Conservation (phyloP, 208 protist genomes). For the Porcisia deanei region DNA sequence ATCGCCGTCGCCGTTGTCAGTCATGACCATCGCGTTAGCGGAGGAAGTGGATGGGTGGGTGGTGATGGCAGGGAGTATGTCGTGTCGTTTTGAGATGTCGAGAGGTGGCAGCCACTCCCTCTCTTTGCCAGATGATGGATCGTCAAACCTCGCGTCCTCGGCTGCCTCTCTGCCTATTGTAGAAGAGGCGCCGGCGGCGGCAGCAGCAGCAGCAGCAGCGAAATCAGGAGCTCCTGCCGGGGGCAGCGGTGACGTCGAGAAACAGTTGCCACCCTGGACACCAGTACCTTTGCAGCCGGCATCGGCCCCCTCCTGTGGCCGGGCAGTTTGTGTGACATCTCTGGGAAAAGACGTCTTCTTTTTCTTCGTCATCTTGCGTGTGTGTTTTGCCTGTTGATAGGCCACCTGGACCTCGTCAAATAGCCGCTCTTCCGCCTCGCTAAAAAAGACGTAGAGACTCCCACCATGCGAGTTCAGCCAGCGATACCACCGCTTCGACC, state of each 20-base stretch:
- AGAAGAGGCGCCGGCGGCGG: not conserved
- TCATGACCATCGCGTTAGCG: not conserved
- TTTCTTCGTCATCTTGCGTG: not conserved
- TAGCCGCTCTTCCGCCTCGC: slow-evolving; percentile 62
- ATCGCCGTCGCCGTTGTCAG: not conserved
- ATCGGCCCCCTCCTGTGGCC: not conserved
- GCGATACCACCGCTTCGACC: slow-evolving; percentile 74
- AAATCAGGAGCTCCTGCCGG: not conserved
- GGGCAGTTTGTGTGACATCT: not conserved
- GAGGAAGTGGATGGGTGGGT: slow-evolving; percentile 16
- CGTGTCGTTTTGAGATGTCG: not conserved
- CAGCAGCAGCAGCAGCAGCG: not conserved
- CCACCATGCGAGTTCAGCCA: slow-evolving; percentile 82
- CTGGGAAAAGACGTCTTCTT: not conserved
- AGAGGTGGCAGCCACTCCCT: slow-evolving; percentile 2
- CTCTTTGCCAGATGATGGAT: slow-evolving; percentile 1
- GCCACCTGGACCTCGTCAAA: slow-evolving; percentile 62
- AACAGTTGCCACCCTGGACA: not conserved
- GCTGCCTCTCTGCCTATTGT: not conserved
- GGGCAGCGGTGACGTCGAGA: not conserved
- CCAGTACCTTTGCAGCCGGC: not conserved
- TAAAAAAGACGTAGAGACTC: slow-evolving; percentile 81
- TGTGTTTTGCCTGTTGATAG: slow-evolving; percentile 20
- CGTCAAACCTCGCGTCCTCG: not conserved
- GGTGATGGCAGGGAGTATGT: slow-evolving; percentile 8